Conservation (phyloP, 2,329 filamentous ascomycete genomes). For the Scedosporium boydii region DNA sequence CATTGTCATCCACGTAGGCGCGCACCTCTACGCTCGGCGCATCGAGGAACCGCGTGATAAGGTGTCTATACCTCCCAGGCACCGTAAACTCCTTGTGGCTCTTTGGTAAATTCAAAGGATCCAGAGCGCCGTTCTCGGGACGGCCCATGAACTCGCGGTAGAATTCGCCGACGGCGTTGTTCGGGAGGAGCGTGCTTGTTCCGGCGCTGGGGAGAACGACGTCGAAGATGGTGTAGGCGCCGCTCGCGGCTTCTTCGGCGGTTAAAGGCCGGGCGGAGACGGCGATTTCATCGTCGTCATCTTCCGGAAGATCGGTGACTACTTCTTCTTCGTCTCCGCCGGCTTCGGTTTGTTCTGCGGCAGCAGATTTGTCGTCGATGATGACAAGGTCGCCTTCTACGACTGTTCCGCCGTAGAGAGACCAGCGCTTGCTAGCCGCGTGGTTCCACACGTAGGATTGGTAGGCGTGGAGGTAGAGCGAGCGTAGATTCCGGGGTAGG, state of each 20-base stretch:
- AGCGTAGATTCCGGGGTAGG: constrained; percentile 71
- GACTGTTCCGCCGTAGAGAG: constrained; percentile 60
- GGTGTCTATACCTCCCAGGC: constrained; percentile 77
- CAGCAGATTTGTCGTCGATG: constrained; percentile 33
- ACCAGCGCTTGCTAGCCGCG: constrained; percentile 72
- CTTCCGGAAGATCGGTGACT: constrained; percentile 7
- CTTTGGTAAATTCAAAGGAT: constrained; percentile 80
- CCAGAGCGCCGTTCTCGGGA: constrained; percentile 64
- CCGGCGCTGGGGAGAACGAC: constrained; percentile 88
- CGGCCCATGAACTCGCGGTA: constrained; percentile 82
- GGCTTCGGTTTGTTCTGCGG: constrained; percentile 29
- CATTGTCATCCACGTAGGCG: constrained; percentile 57
- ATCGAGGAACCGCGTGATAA: constrained; percentile 63
- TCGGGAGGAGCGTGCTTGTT: constrained; percentile 78
- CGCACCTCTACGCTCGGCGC: constrained; percentile 59
- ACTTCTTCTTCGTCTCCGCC: constrained; percentile 33
- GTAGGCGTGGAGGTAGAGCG: constrained; percentile 97
- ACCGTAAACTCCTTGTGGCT: constrained; percentile 81
- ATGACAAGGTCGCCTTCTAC: constrained; percentile 81
- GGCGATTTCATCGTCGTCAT: constrained; percentile 32
- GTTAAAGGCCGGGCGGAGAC: constrained; percentile 61
- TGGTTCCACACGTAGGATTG: constrained; percentile 93
- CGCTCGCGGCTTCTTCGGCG: constrained; percentile 66
- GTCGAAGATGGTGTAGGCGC: constrained; percentile 74
- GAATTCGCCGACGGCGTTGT: constrained; percentile 72